Evolutionary conservation across 495 filamentous ascomycete genomes (phyloP).

Genomic region (Cercophora sp.): DNA sequence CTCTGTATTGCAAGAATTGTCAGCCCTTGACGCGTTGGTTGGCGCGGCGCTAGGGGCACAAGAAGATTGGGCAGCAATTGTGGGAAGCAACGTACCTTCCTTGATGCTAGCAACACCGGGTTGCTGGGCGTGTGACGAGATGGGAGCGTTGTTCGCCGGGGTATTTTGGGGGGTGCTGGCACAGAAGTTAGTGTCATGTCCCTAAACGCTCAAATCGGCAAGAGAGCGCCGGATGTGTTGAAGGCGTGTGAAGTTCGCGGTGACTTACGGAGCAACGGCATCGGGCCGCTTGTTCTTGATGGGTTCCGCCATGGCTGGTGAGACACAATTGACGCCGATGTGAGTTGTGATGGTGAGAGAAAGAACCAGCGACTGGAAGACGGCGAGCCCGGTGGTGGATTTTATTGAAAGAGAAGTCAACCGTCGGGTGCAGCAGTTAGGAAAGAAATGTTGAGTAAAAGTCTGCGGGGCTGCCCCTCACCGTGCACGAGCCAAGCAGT

Average conservation of each 20-base stretch:
- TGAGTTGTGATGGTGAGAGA: conserved; percentile 2
- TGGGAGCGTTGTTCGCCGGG: conserved; percentile 88
- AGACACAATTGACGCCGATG: conserved; percentile 10
- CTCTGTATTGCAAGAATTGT: conserved; percentile 54
- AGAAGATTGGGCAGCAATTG: conserved; percentile 25
- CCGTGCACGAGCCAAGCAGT: too few relatives aligned
- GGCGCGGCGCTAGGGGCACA: too few relatives aligned
- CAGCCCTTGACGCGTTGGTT: conserved; percentile 1
- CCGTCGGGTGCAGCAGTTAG: too few relatives aligned
- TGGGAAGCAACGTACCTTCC: conserved; percentile 65
- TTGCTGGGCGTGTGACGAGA: conserved; percentile 95
- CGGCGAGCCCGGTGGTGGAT: too few relatives aligned
- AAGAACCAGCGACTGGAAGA: not conserved
- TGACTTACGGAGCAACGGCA: conserved; percentile 73
- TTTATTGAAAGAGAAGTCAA: too few relatives aligned
- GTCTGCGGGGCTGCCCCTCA: too few relatives aligned
- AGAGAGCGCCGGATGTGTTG: too few relatives aligned
- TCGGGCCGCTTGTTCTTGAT: conserved; percentile 88
- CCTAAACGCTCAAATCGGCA: too few relatives aligned
- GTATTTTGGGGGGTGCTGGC: conserved; percentile 92
- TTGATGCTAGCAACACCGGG: conserved; percentile 93
- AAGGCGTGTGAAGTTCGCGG: conserved; percentile 8
- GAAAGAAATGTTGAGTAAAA: too few relatives aligned
- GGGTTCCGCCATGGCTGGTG: conserved; percentile 72
- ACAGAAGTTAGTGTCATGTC: too few relatives aligned